phyloP scores from a whole-genome alignment of 139 green algal genomes.

The Coccomyxa sp. region DNA sequence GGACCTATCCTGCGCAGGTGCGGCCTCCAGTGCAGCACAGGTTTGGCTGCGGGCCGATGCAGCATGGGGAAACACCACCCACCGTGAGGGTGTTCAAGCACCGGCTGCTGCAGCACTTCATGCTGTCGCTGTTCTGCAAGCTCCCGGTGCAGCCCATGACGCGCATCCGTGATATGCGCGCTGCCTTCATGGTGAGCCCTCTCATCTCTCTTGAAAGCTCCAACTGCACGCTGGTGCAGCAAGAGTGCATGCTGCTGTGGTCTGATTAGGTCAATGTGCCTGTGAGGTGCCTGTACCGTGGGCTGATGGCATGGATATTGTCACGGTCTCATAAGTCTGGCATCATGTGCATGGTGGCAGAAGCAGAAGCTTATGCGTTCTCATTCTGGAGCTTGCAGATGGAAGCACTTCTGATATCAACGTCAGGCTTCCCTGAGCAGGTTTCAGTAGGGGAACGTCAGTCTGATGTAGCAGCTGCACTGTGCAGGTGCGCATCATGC shows the following conservation, averaged over 20 bases:
- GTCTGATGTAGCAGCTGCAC: too few species aligned
- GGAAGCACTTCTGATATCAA: neutral
- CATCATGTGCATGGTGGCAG: too few species aligned
- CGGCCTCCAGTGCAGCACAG: slow-evolving; percentile 89
- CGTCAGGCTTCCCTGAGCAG: too few species aligned
- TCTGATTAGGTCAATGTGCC: too few species aligned
- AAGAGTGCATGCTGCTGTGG: too few species aligned
- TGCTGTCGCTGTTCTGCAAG: slow-evolving; percentile 96
- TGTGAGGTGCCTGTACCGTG: too few species aligned
- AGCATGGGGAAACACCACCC: slow-evolving; percentile 25
- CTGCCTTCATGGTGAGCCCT: neutral
- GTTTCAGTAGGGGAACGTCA: too few species aligned
- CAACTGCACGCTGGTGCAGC: too few species aligned
- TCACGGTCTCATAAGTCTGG: too few species aligned
- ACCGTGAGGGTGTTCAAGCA: slow-evolving; percentile 87
- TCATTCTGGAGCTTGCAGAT: neutral
- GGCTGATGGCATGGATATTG: too few species aligned
- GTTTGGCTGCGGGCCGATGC: slow-evolving; percentile 47
- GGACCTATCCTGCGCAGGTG: too few species aligned
- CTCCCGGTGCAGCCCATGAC: slow-evolving; percentile 64
- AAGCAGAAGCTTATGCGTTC: neutral
- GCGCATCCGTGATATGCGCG: neutral
- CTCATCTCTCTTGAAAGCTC: neutral
- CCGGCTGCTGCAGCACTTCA: slow-evolving; percentile 92
- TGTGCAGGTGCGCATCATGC: slow-evolving; percentile 71